Percentiles rank a stretch among this genome's conserved stretches.
phyloP scores from a whole-genome alignment of 306 rosid species.

The Prunus dulcis region DNA sequence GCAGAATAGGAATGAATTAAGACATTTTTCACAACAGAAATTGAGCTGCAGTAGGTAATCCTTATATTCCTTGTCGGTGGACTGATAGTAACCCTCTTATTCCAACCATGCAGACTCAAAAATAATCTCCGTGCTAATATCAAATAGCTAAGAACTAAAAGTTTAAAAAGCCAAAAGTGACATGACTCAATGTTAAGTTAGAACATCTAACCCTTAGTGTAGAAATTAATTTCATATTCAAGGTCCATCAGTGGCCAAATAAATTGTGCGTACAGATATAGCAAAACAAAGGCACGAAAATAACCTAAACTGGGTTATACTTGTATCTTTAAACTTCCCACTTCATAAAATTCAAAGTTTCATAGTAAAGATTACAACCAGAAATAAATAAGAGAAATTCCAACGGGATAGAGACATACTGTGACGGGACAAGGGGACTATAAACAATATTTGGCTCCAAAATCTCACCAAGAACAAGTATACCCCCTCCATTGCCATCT shows the following conservation, averaged over 20 bases:
- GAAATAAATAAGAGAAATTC: constrained; percentile 12
- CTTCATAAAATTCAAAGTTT: not conserved
- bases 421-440: constrained; percentile 92
- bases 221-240: not conserved
- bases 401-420: constrained; percentile 63
- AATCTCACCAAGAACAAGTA: constrained; percentile 96
- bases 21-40: not conserved
- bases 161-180: not conserved
- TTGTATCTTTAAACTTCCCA: not conserved
- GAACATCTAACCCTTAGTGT: not conserved
- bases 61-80: not conserved
- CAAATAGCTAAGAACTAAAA: not conserved
- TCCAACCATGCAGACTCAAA: not conserved
- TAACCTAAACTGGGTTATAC: not conserved
- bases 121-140: not conserved
- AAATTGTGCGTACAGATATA: not conserved
- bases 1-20: not conserved
- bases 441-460: constrained; percentile 88
- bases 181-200: not conserved
- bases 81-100: not conserved
- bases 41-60: not conserved
- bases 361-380: not conserved
- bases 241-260: not conserved
- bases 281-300: not conserved
- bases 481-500: constrained; percentile 88